phyloP scores from a whole-genome alignment of 495 filamentous ascomycete genomes.

The Thermothielavioides terrestris region DNA sequence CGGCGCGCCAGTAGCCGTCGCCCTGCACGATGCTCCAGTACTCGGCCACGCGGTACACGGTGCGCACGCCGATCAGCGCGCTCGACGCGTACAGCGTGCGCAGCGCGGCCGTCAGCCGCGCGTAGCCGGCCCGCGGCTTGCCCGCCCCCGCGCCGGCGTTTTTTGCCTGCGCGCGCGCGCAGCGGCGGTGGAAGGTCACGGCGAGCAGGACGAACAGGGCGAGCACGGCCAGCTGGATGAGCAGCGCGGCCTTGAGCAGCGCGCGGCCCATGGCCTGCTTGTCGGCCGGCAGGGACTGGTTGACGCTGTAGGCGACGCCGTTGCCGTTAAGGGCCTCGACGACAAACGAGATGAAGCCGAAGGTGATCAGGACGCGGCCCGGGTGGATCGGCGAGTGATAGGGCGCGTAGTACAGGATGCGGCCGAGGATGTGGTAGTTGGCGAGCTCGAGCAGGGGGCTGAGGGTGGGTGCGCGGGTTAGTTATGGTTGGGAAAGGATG shows the following conservation, averaged over 20 bases:
- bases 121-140: slow-evolving; percentile 46
- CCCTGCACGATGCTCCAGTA: slow-evolving; percentile 41
- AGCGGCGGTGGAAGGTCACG: slow-evolving; percentile 51
- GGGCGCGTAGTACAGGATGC: slow-evolving; percentile 70
- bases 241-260: slow-evolving; percentile 56
- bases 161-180: slow-evolving; percentile 39
- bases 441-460: slow-evolving; percentile 65
- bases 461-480: neutral
- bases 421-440: slow-evolving; percentile 70
- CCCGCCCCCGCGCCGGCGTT: too few relatives aligned
- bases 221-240: slow-evolving; percentile 61
- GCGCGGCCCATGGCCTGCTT: slow-evolving; percentile 46
- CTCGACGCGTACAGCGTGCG: slow-evolving; percentile 55
- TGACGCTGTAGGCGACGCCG: slow-evolving; percentile 56
- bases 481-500: neutral
- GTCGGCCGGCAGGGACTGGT: slow-evolving; percentile 34
- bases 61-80: slow-evolving; percentile 50
- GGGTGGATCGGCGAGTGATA: slow-evolving; percentile 72
- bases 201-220: slow-evolving; percentile 51
- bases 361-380: slow-evolving; percentile 67
- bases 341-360: slow-evolving; percentile 51
- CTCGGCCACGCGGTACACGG: slow-evolving; percentile 60
- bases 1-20: slow-evolving; percentile 15
- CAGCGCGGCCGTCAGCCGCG: slow-evolving; percentile 50
- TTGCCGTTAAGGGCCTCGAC: slow-evolving; percentile 62